These are phyloP conservation scores for Ophiostoma piceae DNA, from an alignment of 2,329 filamentous ascomycete genomes.

Conservation along the genomic window DNA sequence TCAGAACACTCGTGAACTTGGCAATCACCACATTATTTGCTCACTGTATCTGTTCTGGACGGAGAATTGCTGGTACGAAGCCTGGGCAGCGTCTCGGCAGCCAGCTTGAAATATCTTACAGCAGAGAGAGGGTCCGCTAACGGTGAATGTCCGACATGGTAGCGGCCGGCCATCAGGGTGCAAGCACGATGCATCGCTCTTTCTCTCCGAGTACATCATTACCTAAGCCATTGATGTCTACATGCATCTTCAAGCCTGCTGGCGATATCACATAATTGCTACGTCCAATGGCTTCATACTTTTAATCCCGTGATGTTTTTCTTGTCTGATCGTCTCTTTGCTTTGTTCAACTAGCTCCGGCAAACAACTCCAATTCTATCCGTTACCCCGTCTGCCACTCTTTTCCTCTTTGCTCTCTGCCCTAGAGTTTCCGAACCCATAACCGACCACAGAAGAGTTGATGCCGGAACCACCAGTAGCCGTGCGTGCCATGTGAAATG, in stretches of 20 bases:
- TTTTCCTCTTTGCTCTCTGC: not conserved
- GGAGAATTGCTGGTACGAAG: not conserved
- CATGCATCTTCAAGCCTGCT: not conserved
- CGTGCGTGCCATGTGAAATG: not conserved
- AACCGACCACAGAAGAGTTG: not conserved
- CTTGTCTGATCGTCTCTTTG: not conserved
- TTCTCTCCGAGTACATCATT: not conserved
- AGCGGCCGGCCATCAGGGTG: not conserved
- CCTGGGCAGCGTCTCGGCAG: not conserved
- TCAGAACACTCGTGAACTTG: not conserved
- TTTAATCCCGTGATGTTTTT: not conserved
- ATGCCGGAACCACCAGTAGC: not conserved
- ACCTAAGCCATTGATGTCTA: not conserved
- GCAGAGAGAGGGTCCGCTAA: not conserved
- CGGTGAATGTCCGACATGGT: constrained; percentile 4
- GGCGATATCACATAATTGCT: not conserved
- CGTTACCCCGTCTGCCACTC: not conserved
- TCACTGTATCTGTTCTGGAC: not conserved
- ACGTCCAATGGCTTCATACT: no score
- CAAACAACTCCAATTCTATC: not conserved
- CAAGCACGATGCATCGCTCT: not conserved
- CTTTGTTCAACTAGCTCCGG: not conserved
- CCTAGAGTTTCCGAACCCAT: not conserved
- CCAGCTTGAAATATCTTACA: not conserved
- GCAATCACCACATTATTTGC: not conserved